Conservation (phyloP, 78 protist genomes). For the Guillardia theta region DNA sequence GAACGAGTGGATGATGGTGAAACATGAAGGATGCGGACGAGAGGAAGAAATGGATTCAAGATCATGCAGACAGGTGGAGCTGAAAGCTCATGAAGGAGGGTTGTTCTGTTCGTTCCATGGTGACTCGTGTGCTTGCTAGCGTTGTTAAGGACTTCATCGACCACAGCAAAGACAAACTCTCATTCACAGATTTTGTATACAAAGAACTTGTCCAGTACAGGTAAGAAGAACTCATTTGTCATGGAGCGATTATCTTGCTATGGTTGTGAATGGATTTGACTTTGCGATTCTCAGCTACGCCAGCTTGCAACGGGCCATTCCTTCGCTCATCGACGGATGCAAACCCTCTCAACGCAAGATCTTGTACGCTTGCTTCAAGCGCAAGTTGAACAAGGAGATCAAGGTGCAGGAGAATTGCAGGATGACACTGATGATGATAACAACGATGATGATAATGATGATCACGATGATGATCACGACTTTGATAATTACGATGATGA, state of each 20-base stretch:
- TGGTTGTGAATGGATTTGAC: too few species aligned
- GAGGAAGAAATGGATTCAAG: conserved; percentile 91
- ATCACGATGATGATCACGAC: too few species aligned
- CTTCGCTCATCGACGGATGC: conserved; percentile 70
- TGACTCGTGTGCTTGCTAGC: conserved; percentile 31
- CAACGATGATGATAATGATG: too few species aligned
- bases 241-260: too few species aligned
- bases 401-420: too few species aligned
- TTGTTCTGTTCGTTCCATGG: not conserved
- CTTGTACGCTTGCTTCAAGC: conserved; percentile 93
- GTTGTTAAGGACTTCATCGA: not conserved
- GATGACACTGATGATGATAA: too few species aligned
- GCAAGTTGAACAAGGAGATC: conserved; percentile 78
- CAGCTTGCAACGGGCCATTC: conserved; percentile 86
- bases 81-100: not conserved
- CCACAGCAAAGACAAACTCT: not conserved
- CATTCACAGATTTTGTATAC: conserved; percentile 54
- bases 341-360: conserved; percentile 97
- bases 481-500: too few species aligned
- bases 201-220: conserved; percentile 21
- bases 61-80: not conserved
- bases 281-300: too few species aligned
- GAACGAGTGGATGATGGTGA: conserved; percentile 32
- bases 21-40: conserved; percentile 70
- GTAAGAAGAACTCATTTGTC: too few species aligned